Evolutionary conservation across 1,284 basidiomycete genomes (phyloP).

Genomic region (Pholiota adiposa): DNA sequence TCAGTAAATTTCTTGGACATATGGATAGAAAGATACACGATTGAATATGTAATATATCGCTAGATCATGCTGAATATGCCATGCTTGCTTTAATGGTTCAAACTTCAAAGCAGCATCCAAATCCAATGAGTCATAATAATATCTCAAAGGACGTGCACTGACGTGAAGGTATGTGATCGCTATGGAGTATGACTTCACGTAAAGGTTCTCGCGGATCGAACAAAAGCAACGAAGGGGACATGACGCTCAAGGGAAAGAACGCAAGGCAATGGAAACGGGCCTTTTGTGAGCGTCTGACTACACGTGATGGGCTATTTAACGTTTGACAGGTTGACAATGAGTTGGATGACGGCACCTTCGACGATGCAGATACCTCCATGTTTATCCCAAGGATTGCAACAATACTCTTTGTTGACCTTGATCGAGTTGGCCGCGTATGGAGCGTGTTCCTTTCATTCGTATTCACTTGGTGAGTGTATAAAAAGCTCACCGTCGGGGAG

Average conservation of each 20-base stretch:
- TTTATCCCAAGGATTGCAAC: neutral
- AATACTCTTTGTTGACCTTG: neutral
- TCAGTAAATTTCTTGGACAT: constrained; percentile 5
- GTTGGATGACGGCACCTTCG: neutral
- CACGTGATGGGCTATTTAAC: neutral
- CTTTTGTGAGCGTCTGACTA: neutral
- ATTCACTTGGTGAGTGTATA: neutral
- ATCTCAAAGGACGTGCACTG: neutral
- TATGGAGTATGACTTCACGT: neutral
- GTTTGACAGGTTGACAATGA: neutral
- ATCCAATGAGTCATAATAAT: neutral
- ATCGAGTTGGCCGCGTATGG: neutral
- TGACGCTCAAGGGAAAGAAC: neutral
- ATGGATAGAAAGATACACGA: neutral
- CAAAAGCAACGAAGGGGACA: neutral
- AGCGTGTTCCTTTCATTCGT: neutral
- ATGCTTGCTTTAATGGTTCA: neutral
- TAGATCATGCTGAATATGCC: neutral
- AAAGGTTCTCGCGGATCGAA: neutral
- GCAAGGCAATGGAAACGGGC: neutral
- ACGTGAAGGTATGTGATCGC: neutral
- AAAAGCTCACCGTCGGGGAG: neutral
- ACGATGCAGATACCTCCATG: no score
- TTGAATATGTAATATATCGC: constrained; percentile 2
- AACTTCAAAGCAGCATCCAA: neutral